Evolutionary conservation across 306 rosid species (phyloP), one percentile per base, ranked within the genome.

Genomic region (Castanospermum australe): DNA sequence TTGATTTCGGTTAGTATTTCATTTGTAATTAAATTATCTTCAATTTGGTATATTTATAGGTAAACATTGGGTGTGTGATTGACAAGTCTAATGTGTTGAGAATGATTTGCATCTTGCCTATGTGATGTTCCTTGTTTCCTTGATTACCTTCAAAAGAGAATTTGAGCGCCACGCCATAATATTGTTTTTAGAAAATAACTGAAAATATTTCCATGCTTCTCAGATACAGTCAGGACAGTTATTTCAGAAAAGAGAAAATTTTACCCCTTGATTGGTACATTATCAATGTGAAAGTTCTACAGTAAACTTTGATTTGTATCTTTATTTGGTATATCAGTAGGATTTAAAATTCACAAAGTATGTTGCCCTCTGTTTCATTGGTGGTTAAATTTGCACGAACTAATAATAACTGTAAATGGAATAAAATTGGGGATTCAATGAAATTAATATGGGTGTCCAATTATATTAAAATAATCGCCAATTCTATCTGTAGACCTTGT

Each of bases 391-490:
- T 63, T 61, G 51, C 71, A 12, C 3, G 18, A 78, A 4, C 45
- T 35, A 5, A 17, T 9, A 14, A 28, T 28, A 42, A 13, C 38
- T 69, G 12, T 6, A 52, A 78, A 21, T 71, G 33, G 6, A 33
- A 42, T 57, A 15, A 24, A 28, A 62, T 36, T 51, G 50, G 55
- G 17, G 71, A 62, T 51, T 22, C 33, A 50, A 32, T 50, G 4
- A 12, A 21, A 71, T 55, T 33, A 42, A 45, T 24, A 57, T 67
- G 1, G 32, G 55, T 75, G 47, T 67, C 35, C 11, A 15, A 47
- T 33, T 87, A 88, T 78, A 74, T 86, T 84, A 86, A 85, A 76
- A 78, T 89, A 89, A 28, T 84, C 85, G 84, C 25, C 85, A 15
- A 83, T 89, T 69, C 79, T 89, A 14, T 44, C 35, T 36, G 41